Conservation (phyloP, 768 basidiomycete genomes). For the Trametes gibbosa region DNA sequence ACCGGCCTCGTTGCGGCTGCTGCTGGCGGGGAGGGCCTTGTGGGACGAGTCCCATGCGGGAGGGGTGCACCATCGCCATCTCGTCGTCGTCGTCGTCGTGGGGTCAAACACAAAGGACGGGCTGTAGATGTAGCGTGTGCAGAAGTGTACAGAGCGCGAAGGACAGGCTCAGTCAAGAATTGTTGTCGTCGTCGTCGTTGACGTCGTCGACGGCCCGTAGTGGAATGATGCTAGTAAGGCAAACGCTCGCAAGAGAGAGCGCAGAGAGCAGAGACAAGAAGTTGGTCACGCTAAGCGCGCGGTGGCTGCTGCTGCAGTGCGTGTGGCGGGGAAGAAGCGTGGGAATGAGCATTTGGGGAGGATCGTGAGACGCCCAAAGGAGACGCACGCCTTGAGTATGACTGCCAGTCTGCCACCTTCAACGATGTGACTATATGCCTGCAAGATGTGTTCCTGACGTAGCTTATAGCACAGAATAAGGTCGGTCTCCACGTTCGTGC, state of each 20-base stretch:
- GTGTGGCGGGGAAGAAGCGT: neutral
- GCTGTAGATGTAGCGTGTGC: no score
- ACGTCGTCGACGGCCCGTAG: neutral
- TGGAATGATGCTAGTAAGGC: neutral
- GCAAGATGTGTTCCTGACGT: no score
- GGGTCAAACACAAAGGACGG: neutral
- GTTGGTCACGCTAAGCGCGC: neutral
- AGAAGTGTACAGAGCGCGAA: no score
- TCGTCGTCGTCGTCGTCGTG: neutral
- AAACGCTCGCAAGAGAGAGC: neutral
- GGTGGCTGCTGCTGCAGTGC: constrained; percentile 3
- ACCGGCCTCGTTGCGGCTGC: constrained; percentile 30
- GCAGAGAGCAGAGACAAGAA: neutral
- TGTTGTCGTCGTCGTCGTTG: neutral
- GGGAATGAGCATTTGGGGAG: no score
- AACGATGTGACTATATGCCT: no score
- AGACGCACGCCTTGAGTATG: no score
- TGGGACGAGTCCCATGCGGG: constrained; percentile 65
- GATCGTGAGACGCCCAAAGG: no score
- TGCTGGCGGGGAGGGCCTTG: constrained; percentile 26
- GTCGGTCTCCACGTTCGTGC: no score
- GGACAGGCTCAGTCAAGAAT: neutral
- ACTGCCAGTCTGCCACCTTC: no score
- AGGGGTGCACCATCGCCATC: constrained; percentile 78
- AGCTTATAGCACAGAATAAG: no score